phyloP scores from a whole-genome alignment of 179 eudicot species.

The Corrigiola litoralis region DNA sequence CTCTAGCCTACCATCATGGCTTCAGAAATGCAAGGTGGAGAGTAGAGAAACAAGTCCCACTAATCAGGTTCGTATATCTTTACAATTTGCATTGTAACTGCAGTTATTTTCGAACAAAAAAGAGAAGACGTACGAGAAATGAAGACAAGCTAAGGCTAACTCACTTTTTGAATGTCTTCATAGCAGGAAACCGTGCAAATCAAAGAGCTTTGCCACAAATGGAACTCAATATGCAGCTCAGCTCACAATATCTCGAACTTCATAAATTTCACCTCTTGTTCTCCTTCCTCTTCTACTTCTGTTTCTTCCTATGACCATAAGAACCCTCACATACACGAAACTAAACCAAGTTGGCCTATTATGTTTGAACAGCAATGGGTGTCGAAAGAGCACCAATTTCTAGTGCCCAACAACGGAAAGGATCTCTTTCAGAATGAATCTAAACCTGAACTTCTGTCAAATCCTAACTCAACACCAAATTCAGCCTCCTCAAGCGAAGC shows the following conservation, averaged over 20 bases:
- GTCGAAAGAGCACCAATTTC: slow-evolving; percentile 39
- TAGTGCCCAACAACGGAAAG: slow-evolving; percentile 13
- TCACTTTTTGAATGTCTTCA: background rate
- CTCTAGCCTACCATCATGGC: slow-evolving; percentile 76
- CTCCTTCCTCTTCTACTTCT: slow-evolving; percentile 55
- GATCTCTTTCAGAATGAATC: slow-evolving; percentile 15
- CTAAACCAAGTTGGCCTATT: slow-evolving; percentile 37
- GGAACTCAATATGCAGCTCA: slow-evolving; percentile 68
- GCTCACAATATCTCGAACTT: slow-evolving; percentile 37
- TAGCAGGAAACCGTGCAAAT: slow-evolving; percentile 47
- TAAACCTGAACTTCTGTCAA: slow-evolving; percentile 56
- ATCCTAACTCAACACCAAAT: slow-evolving; percentile 65
- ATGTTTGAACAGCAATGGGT: slow-evolving; percentile 38
- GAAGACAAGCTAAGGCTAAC: background rate
- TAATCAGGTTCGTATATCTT: slow-evolving; percentile 34
- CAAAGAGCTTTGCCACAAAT: slow-evolving; percentile 66
- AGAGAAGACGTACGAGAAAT: background rate
- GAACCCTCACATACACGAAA: slow-evolving; percentile 19
- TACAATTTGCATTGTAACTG: background rate
- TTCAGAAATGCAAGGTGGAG: slow-evolving; percentile 63
- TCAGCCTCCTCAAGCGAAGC: slow-evolving; percentile 71
- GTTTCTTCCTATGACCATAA: slow-evolving; percentile 38
- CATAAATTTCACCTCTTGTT: slow-evolving; percentile 32
- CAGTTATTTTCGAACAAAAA: background rate
- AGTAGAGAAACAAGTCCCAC: slow-evolving; percentile 23